A percentile compares a stretch with the other conserved stretches of the same genome.
Conservation (phyloP, 2,329 filamentous ascomycete genomes). For the Neonectria faginata region DNA sequence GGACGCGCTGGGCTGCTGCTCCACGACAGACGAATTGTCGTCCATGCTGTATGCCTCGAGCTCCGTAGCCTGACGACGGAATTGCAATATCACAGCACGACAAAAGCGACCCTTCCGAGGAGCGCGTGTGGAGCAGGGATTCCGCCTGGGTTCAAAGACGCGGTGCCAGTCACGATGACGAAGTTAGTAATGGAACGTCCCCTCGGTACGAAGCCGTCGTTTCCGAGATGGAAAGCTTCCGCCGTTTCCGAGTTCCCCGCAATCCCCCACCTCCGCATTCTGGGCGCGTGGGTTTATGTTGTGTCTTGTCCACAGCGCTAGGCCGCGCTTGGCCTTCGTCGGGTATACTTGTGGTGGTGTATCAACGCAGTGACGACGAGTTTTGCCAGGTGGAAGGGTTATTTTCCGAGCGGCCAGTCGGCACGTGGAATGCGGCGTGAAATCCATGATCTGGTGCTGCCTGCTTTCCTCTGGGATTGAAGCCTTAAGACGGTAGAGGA, state of each 20-base stretch:
- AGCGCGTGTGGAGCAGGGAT: conserved; percentile 13
- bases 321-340: conserved; percentile 2
- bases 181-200: conserved; percentile 14
- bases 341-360: not conserved
- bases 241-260: conserved; percentile 21
- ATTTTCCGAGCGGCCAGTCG: not conserved
- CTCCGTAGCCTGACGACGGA: conserved; percentile 16
- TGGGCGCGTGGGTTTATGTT: not conserved
- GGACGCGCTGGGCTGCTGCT: conserved; percentile 22
- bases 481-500: not conserved
- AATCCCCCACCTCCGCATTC: conserved; percentile 23
- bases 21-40: conserved; percentile 13
- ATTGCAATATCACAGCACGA: not conserved
- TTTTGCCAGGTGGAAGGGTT: not conserved
- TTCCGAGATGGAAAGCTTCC: conserved; percentile 6
- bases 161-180: conserved; percentile 15
- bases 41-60: conserved; percentile 9
- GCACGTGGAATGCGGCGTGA: not conserved
- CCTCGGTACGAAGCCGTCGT: conserved; percentile 28
- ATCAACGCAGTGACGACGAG: not conserved
- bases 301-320: conserved; percentile 3
- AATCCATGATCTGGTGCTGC: not conserved
- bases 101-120: conserved; percentile 24
- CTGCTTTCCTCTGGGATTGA: not conserved
- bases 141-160: conserved; percentile 22